These are phyloP conservation scores for Tulasnella sp. DNA, from an alignment of 768 basidiomycete genomes.

Conservation along the genomic window DNA sequence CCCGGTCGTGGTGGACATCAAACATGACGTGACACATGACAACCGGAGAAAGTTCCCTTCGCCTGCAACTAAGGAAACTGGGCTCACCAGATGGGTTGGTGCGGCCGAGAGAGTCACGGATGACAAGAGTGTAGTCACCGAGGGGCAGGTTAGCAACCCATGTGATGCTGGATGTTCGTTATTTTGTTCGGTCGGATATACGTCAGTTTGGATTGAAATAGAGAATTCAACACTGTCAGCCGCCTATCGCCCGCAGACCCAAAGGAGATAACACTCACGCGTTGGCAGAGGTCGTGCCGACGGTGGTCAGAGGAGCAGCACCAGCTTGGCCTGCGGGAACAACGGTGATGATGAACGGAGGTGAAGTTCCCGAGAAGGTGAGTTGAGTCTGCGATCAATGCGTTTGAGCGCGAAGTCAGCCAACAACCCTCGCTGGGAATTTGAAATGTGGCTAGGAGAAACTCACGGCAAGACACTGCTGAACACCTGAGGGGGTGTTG, in stretches of 20 bases:
- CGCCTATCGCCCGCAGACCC: not conserved
- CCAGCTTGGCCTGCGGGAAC: constrained; percentile 33
- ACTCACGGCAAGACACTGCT: constrained; percentile 13
- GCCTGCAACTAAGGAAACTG: not conserved
- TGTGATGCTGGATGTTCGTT: constrained; percentile 25
- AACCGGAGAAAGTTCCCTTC: not conserved
- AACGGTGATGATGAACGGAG: constrained; percentile 30
- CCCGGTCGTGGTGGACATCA: not conserved
- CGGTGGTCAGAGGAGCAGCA: constrained; percentile 30
- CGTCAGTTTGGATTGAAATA: not conserved
- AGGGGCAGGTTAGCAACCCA: constrained; percentile 31
- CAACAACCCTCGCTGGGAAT: not conserved
- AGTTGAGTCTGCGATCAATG: not conserved
- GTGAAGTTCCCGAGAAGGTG: constrained; percentile 19
- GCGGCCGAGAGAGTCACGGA: constrained; percentile 36
- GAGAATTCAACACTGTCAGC: not conserved
- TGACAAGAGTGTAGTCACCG: constrained; percentile 34
- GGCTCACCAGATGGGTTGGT: constrained; percentile 27
- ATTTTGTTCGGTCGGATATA: not conserved
- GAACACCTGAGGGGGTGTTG: constrained; percentile 18
- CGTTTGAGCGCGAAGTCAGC: not conserved
- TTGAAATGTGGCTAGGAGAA: not conserved
- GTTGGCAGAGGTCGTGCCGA: constrained; percentile 26
- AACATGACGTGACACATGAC: not conserved
- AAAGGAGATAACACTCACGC: constrained; percentile 3